Evolutionary conservation across 1,284 basidiomycete genomes (phyloP), one percentile per base, ranked within the genome.

Genomic region (Trametes hirsuta): DNA sequence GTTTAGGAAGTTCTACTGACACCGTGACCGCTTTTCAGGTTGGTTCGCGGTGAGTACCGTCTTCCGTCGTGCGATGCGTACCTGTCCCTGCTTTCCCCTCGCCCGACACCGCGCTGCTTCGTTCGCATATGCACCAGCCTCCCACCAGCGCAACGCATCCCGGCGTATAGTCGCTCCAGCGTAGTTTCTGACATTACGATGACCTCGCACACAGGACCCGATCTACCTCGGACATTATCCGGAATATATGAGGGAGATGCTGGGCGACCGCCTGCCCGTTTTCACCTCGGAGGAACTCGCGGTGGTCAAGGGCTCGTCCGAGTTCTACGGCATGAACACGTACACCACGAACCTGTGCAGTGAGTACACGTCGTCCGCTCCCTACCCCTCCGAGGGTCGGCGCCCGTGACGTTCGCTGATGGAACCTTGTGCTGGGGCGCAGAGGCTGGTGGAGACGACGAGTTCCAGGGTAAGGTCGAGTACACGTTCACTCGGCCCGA

Each of bases 171-270:
- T 36, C 44, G 44, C 46, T 18, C 24, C 9, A 41, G 11, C 21
- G 35, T 46, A 25, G 36, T 42, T 36, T 40, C 47, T 58, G 40
- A 46, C 48, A 39, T 45, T 41, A 21, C 14, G 46, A 24, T 47
- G 14, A 9, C 25, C 34, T 15, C 30, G 67, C 22, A 63, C 63
- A 68, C 72, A 79, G 81, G 88, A 91, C 70, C 88, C 89, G 10
- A 85, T 91, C 62, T 90, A 90, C 73, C 84, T 87, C 65, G 90
- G 90, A 14, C 73, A 82, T 62, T 91, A 91, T 75, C 90, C 90
- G 22, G 75, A 74, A 12, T 85, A 82, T 63, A 80, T 93, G 76
- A 79, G 80, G 50, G 73, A 81, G 60, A 81, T 86, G 69, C 77
- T 90, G 36, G 85, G 86, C 34, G 82, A 84, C 59, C 83, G 88